phyloP scores from a whole-genome alignment of 2,329 filamentous ascomycete species.

The Claviceps spartinae region DNA sequence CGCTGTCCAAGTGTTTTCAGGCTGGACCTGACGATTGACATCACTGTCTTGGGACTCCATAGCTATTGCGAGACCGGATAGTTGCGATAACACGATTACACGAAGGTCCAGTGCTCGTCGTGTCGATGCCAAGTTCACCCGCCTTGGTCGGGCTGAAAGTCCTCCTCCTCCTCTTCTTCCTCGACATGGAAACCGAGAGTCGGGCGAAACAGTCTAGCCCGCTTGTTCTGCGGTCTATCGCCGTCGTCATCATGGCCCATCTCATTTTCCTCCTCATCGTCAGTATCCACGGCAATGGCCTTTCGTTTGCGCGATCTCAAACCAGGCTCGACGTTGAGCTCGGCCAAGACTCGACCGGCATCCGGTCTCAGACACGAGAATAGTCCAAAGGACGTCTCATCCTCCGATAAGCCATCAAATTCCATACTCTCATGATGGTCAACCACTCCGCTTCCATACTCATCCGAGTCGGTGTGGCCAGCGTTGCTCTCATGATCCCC shows the following conservation, averaged over 20 bases:
- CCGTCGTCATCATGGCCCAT: conserved; percentile 15
- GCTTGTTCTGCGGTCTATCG: background rate
- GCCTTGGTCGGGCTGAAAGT: background rate
- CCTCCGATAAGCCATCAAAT: conserved; percentile 7
- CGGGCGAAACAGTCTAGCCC: background rate
- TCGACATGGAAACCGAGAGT: no score
- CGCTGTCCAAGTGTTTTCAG: no score
- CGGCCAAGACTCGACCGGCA: conserved; percentile 4
- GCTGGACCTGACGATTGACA: no score
- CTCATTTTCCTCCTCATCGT: conserved; percentile 6
- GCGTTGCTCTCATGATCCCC: background rate
- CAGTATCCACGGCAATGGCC: conserved; percentile 16
- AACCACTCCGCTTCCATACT: no score
- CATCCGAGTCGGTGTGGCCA: background rate
- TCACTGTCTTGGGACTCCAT: no score
- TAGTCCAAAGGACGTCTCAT: conserved; percentile 1
- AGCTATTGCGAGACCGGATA: no score
- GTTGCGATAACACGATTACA: no score
- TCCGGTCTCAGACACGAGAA: conserved; percentile 4
- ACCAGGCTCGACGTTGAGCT: background rate
- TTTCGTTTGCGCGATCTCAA: conserved; percentile 14
- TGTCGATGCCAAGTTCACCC: background rate
- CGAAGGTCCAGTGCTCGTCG: background rate
- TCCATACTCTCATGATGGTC: no score
- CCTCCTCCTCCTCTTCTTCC: no score